phyloP scores from a whole-genome alignment of 768 basidiomycete genomes.

The Boletus huronensis region DNA sequence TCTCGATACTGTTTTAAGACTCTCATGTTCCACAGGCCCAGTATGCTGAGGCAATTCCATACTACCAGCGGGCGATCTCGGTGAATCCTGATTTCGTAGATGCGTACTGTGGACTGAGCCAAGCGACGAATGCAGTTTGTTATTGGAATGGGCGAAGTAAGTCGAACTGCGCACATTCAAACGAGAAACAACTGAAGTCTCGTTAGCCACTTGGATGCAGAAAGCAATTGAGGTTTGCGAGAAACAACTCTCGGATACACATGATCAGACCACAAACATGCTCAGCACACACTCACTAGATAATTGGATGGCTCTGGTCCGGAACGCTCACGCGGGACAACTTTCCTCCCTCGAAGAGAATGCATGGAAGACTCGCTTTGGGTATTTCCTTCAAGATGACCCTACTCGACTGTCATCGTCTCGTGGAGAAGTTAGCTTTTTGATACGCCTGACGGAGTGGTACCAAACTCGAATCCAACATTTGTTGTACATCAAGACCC shows the following conservation, averaged over 20 bases:
- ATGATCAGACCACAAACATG: constrained; percentile 30
- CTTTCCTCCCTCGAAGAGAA: constrained; percentile 25
- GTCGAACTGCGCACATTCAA: constrained; percentile 7
- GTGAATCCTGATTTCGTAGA: constrained; percentile 44
- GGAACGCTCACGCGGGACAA: constrained; percentile 24
- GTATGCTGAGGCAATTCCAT: constrained; percentile 42
- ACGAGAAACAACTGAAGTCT: constrained; percentile 4
- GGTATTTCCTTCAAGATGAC: constrained; percentile 26
- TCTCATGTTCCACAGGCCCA: constrained; percentile 31
- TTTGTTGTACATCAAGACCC: constrained; percentile 38
- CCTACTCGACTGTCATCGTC: constrained; percentile 16
- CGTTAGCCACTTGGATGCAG: constrained; percentile 34
- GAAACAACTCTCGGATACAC: constrained; percentile 34
- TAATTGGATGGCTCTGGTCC: constrained; percentile 38
- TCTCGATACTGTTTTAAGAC: neutral
- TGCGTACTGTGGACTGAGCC: constrained; percentile 46
- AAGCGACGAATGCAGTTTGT: constrained; percentile 44
- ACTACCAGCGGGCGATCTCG: constrained; percentile 42
- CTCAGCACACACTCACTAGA: constrained; percentile 28
- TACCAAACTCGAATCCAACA: constrained; percentile 41
- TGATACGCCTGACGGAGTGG: constrained; percentile 45
- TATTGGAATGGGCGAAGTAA: constrained; percentile 41
- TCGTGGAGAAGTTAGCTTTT: constrained; percentile 41
- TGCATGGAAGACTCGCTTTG: constrained; percentile 33
- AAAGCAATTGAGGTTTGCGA: constrained; percentile 36